phyloP scores from a whole-genome alignment of 129 eudicot genomes.

The Artemisia argyi region DNA sequence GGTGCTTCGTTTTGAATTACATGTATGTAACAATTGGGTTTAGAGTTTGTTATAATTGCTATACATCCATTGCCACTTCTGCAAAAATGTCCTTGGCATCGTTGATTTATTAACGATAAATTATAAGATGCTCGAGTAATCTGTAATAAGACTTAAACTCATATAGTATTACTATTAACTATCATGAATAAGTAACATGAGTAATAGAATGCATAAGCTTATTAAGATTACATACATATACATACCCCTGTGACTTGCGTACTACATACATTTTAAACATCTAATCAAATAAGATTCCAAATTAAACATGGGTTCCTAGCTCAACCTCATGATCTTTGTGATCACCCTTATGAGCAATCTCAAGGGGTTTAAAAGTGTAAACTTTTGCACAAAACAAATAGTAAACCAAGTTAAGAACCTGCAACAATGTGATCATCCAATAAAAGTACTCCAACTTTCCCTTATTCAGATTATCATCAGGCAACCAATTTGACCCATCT shows the following conservation, averaged over 20 bases:
- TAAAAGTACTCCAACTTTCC: constrained; percentile 82
- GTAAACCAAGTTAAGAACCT: constrained; percentile 58
- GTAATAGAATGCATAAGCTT: too few relatives aligned
- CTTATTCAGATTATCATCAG: constrained; percentile 67
- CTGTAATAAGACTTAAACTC: too few relatives aligned
- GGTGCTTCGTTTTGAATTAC: too few relatives aligned
- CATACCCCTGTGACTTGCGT: constrained; percentile 13
- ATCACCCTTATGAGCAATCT: constrained; percentile 32
- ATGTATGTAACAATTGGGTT: too few relatives aligned
- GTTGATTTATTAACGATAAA: too few relatives aligned
- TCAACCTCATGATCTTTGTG: constrained; percentile 44
- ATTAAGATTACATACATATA: constrained; percentile 6
- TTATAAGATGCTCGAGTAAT: too few relatives aligned
- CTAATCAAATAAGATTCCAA: constrained; percentile 11
- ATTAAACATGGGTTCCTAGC: constrained; percentile 38
- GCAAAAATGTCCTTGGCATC: too few relatives aligned
- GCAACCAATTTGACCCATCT: constrained; percentile 85
- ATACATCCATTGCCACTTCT: too few relatives aligned
- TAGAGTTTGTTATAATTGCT: too few relatives aligned
- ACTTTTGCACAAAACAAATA: constrained; percentile 69
- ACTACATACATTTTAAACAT: not conserved
- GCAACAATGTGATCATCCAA: constrained; percentile 82
- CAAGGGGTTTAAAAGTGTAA: constrained; percentile 73
- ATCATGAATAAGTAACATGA: too few relatives aligned
- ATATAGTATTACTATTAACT: too few relatives aligned